phyloP scores from a whole-genome alignment of 164 flowering plant species.

The Berberis thunbergii region DNA sequence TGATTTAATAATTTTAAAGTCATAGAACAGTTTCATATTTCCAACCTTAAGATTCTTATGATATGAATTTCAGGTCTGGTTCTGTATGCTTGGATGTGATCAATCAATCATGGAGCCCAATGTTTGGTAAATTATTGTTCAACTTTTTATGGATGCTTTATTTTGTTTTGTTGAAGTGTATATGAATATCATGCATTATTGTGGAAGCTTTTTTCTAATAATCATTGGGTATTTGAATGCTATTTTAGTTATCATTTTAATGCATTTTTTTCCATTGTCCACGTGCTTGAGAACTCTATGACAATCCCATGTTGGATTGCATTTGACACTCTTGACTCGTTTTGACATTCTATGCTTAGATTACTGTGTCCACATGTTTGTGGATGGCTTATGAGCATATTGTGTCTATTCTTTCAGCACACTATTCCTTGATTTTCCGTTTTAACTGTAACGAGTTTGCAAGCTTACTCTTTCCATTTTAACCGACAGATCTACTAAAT shows the following conservation, averaged over 20 bases:
- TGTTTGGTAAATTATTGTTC: constrained; percentile 59
- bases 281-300: background rate
- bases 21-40: too few species aligned
- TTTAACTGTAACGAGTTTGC: too few species aligned
- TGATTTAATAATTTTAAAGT: too few species aligned
- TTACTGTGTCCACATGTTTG: too few species aligned
- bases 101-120: constrained; percentile 96
- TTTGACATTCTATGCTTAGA: too few species aligned
- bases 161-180: background rate
- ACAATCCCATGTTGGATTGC: too few species aligned
- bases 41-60: background rate
- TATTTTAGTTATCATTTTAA: background rate
- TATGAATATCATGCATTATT: background rate
- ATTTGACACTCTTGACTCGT: too few species aligned
- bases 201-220: background rate
- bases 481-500: constrained; percentile 57
- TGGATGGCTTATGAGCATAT: too few species aligned
- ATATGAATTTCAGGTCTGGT: constrained; percentile 62
- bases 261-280: background rate
- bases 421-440: too few species aligned
- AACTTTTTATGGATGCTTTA: constrained; percentile 1
- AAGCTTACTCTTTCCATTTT: constrained; percentile 5
- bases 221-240: background rate
- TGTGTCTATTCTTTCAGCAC: too few species aligned
- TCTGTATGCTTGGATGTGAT: constrained; percentile 98